Base-by-base conservation (phyloP, 495 filamentous ascomycete genomes). In the Daldinia vernicosa region DNA sequence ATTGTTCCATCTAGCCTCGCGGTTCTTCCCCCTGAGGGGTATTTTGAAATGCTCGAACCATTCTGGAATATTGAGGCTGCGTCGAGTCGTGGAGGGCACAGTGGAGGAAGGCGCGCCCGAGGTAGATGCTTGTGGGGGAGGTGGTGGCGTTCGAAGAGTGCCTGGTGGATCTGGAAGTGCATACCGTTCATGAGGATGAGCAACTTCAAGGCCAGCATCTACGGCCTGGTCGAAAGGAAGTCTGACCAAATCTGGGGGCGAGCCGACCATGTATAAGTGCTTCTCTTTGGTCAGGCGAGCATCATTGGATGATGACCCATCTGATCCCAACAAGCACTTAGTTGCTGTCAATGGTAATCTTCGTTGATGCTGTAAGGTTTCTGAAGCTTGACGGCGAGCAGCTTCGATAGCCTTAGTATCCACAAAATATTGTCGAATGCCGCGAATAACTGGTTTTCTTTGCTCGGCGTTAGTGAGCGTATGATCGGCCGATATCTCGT, bases 21-120 rank as follows among this genome's bases (percentile, higher is more conserved):
- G 28, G 4, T 52, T 35, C 6, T 15, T 28, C 4, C 58, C 60
- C 2, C 37, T 12, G 1, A 80, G 39, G 4, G 47, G 11, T 19
- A 80, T 14, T 3, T 50, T 54, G 14, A 77, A 35, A 11, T 77
- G 53, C 0, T 27, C 35, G 40, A 82, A 82, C 80, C 80, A 82
- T 0, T 68, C 67, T 0, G 80, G 79, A 2, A 81, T 59, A 24
- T 47, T 30, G 3, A 27, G 9, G 8, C 52, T 33, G 27, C 32
- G 32, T 28, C 27, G 15, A 17, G 22, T n/a, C 3, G 52, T 19
- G 22, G 35, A 1, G 17, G 56, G 30, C 11, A 26, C 28, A 26
- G 47, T 27, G 7, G 33, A 39, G 30, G 47, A 64, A 1, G 47
- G 53, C 26, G 54, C 17, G 1, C 9, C 45, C 6, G 60, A 17